These are phyloP conservation scores for Tylopilus plumbeoviolaceoides DNA, from an alignment of 768 basidiomycete genomes.

Conservation along the genomic window DNA sequence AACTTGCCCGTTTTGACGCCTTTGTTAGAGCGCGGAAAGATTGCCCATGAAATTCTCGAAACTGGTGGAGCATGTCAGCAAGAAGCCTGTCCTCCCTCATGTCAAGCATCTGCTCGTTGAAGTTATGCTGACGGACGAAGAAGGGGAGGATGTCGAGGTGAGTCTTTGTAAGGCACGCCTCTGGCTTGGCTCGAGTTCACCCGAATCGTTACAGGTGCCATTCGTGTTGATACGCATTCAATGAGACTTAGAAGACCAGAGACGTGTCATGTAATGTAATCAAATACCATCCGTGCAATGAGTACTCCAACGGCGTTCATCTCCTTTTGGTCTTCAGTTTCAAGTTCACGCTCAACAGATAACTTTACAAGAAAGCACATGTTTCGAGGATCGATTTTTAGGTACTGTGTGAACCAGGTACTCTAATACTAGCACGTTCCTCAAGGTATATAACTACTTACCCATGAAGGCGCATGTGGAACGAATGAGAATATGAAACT, in stretches of 20 bases:
- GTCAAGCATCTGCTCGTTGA: constrained; percentile 86
- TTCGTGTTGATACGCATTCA: constrained; percentile 75
- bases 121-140: constrained; percentile 90
- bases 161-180: constrained; percentile 4
- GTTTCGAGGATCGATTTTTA: constrained; percentile 2
- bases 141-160: constrained; percentile 94
- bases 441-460: constrained; percentile 41
- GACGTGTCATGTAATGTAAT: constrained; percentile 11
- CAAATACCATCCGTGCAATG: background rate
- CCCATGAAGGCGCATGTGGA: constrained; percentile 31
- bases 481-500: constrained; percentile 22
- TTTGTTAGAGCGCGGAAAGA: constrained; percentile 73
- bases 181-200: background rate
- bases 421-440: constrained; percentile 6
- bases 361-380: background rate
- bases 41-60: constrained; percentile 86
- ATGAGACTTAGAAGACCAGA: constrained; percentile 6
- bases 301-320: background rate
- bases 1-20: constrained; percentile 4
- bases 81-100: constrained; percentile 85
- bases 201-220: constrained; percentile 53
- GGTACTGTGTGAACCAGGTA: constrained; percentile 22
- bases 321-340: no score
- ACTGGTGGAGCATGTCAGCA: constrained; percentile 90
- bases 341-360: no score